These are phyloP conservation scores for Pestalotiopsis sp. DNA, from an alignment of 2,329 filamentous ascomycete species.

Conservation along the genomic window DNA sequence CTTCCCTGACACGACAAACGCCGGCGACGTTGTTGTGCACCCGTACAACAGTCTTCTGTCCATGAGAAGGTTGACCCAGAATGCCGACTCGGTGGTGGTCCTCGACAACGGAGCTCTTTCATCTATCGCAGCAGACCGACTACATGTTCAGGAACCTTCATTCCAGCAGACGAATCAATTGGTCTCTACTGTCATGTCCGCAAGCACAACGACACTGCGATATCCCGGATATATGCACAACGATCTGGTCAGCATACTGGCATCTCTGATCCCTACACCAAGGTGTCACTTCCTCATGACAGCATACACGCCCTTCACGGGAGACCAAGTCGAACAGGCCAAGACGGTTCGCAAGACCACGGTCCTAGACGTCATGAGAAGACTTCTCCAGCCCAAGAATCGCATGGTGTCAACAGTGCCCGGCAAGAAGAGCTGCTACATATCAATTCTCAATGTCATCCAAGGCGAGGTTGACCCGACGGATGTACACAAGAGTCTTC, in stretches of 20 bases:
- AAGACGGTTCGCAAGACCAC: conserved; percentile 98
- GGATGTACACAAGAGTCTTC: conserved; percentile 96
- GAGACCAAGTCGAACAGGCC: conserved; percentile 92
- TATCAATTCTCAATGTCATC: conserved; percentile 98
- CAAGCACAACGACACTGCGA: conserved; percentile 91
- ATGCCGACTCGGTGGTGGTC: conserved; percentile 96
- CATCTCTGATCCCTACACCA: conserved; percentile 93
- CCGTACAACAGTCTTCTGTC: conserved; percentile 96
- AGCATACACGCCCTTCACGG: conserved; percentile 96
- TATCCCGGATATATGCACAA: conserved; percentile 99
- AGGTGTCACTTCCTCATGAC: conserved; percentile 98
- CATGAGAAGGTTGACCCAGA: conserved; percentile 88
- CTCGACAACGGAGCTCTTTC: conserved; percentile 94
- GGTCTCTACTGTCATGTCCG: conserved; percentile 97
- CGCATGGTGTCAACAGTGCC: conserved; percentile 97
- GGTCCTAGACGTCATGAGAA: conserved; percentile 95
- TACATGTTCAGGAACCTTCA: conserved; percentile 93
- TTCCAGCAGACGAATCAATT: conserved; percentile 98
- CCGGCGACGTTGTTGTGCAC: conserved; percentile 91
- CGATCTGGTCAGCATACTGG: conserved; percentile 94
- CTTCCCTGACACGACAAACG: conserved; percentile 89
- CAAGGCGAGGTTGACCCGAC: conserved; percentile 98
- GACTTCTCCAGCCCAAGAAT: conserved; percentile 95
- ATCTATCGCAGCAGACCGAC: conserved; percentile 88
- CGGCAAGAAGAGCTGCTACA: conserved; percentile 97